Base-by-base conservation (phyloP, 495 filamentous ascomycete species). In the Aspergillus incahuasiensis region DNA sequence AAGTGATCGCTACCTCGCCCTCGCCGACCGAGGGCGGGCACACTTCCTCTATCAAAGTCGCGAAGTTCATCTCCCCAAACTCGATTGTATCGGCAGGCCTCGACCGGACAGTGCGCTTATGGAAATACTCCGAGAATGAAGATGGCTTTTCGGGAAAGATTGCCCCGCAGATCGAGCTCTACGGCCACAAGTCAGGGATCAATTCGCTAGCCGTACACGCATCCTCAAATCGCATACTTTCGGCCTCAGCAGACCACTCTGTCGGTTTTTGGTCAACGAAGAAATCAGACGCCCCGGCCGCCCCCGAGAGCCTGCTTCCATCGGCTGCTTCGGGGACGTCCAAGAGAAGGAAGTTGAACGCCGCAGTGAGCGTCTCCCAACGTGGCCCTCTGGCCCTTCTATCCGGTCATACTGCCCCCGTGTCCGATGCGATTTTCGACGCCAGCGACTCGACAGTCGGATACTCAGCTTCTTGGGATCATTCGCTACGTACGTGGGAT, bases 401-500 rank as follows among this genome's bases (percentile, higher is more conserved):
- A 49, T 76, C 78, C 2, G 81, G 81, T 18, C 92, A 97, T 76
- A 83, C 79, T 1, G 79, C 79, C 0, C 81, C 86, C 3, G 87
- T 92, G 12, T 85, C 86, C 1, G 84, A 82, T 30, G 87, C 84
- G 18, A 81, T 89, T 34, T 98, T 97, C 75, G 87, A 92, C 66
- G 86, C 85, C 1, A 78, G 79, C 43, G 94, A 97, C 74, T 69
- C 84, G 24, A 96, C 88, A 11, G 87, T 97, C 21, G 92, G 86
- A 30, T 97, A 98, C 77, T 91, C 90, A 0, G 79, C 81, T 2
- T 91, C 89, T 19, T 86, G 86, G 78, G 94, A 97, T 75, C 91
- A 96, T 71, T 87, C 88, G 0, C 75, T 97, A 57, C 85, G 84
- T 21, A 97, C 94, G 0, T 88, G 95, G 82, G 94, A 98, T 75